Evolutionary conservation across 805 yeast species (phyloP).

Genomic region (Pichia cabralensis): DNA sequence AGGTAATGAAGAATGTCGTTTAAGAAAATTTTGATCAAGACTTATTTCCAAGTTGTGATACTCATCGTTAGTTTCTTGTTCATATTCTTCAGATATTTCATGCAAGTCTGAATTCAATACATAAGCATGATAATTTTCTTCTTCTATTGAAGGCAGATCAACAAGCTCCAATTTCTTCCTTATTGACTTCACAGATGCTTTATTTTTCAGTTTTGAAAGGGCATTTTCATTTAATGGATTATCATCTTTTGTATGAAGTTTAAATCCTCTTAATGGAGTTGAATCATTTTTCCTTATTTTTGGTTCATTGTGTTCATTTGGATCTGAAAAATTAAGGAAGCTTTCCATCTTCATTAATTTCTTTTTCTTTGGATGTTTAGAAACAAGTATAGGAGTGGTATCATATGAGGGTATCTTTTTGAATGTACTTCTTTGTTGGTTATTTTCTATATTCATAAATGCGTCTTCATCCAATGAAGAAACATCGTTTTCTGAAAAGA

Average conservation of each 20-base stretch:
- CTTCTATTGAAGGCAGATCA: conserved; percentile 9
- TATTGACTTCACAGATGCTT: not conserved
- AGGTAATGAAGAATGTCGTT: conserved; percentile 18
- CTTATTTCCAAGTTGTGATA: not conserved
- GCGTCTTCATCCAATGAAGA: conserved; percentile 7
- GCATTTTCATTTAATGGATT: conserved; percentile 2
- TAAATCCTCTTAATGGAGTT: conserved; percentile 6
- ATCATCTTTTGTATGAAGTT: conserved; percentile 2
- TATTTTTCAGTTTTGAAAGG: not conserved
- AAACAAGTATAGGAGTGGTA: too few species aligned
- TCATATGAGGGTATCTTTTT: too few species aligned
- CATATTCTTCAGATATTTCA: not conserved
- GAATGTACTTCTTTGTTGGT: too few species aligned
- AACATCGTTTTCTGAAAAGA: conserved; percentile 7
- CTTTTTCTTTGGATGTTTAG: conserved; percentile 7
- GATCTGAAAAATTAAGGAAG: conserved; percentile 17
- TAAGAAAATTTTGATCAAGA: not conserved
- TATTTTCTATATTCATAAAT: too few species aligned
- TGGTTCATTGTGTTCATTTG: too few species aligned
- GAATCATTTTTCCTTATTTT: too few species aligned
- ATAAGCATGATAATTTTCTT: conserved; percentile 5
- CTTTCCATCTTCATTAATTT: conserved; percentile 23
- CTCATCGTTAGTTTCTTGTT: not conserved
- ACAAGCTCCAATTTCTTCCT: conserved; percentile 3
- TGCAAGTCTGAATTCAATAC: too few species aligned